Percentiles rank a stretch among this genome's conserved stretches.
Conservation (phyloP, 371 early-diverging fungal species). For the Cokeromyces recurvatus region DNA sequence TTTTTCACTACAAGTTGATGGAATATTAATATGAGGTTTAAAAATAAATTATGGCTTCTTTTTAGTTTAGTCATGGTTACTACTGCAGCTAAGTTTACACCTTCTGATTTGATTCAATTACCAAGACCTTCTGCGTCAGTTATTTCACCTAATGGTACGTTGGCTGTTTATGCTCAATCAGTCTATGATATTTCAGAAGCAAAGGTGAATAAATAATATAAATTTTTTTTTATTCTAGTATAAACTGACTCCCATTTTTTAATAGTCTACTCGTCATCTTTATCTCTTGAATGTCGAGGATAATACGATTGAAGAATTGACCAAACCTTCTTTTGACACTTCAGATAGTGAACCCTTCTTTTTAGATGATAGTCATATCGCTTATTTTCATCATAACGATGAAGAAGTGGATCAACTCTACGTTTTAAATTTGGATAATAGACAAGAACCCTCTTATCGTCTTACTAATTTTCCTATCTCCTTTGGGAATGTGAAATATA, state of each 20-base stretch:
- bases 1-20: too few species aligned
- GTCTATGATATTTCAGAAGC: constrained; percentile 39
- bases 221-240: too few species aligned
- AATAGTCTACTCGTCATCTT: constrained; percentile 40
- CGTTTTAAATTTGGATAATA: constrained; percentile 30
- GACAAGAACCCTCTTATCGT: constrained; percentile 32
- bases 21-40: too few species aligned
- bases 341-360: constrained; percentile 51
- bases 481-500: constrained; percentile 44
- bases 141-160: constrained; percentile 42
- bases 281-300: constrained; percentile 36
- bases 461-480: constrained; percentile 49
- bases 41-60: not conserved
- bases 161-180: constrained; percentile 51
- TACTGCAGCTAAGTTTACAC: constrained; percentile 25
- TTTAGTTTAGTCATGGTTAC: too few species aligned
- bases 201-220: constrained; percentile 16
- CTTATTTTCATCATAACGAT: constrained; percentile 37
- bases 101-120: constrained; percentile 47
- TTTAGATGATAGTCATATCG: constrained; percentile 47
- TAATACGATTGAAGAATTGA: constrained; percentile 28
- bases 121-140: constrained; percentile 45
- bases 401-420: constrained; percentile 35
- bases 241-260: not conserved
- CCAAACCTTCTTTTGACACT: constrained; percentile 31